Evolutionary conservation across 108 stramenopile species (phyloP), one percentile per base, ranked within the genome.

Genomic region (Asterionellopsis glacialis): DNA sequence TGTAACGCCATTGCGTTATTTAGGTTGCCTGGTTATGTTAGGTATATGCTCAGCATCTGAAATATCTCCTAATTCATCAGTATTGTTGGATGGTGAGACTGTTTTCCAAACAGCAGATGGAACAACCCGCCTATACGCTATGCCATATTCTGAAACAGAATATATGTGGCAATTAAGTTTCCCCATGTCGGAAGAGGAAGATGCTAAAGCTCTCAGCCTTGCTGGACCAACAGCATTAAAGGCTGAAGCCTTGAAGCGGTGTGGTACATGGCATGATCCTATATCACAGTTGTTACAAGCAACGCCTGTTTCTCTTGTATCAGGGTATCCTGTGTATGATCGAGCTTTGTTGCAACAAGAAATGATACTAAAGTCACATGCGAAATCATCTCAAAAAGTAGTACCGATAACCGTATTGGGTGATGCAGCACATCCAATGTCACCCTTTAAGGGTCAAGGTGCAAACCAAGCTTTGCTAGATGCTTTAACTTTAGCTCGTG

Each of bases 141-240:
- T 93, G 92, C 84, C 88, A 45, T 88, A 73, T 57, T 79, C 83
- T 6, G 65, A 69, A 47, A 63, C 68, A 49, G 82, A 76, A 23
- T 84, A 77, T 57, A 93, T 93, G 92, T 93, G 92, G 92, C 92
- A 93, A 45, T 72, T 93, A 13, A 82, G 80, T 55, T 90, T 93
- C 59, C 87, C 87, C 14, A 65, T 90, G 68, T 16, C 50, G 15
- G 62, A 72, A 19, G 87, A 90, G 64, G 38, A 38, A 23, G 69
- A 74, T 21, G 84, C 85, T 28, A 70, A 69, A 40, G 63, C 63
- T 18, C 47, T 84, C 25, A 81, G 72, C 41, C 25, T 50, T 51
- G 25, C 49, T 0, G 85, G 88, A 22, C 61, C 82, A 4, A 16
- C 53, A 10, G 83, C 78, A 0, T 51, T 88, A 53, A 82, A 84